Conservation (phyloP, 495 filamentous ascomycete species). For the Tuber magnatum region DNA sequence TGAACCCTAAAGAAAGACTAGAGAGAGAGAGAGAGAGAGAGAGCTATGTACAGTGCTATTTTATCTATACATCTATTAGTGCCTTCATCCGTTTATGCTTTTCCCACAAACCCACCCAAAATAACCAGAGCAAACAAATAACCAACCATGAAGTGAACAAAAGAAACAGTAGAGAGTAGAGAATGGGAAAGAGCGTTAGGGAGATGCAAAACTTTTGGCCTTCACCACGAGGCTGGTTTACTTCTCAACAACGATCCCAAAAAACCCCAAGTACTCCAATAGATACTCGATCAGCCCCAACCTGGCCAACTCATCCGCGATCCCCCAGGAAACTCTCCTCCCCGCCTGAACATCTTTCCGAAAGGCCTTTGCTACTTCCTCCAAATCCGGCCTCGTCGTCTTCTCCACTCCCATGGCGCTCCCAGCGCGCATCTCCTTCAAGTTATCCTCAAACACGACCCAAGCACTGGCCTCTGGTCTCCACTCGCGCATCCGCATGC, state of each 20-base stretch:
- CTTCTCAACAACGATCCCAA: conserved; percentile 10
- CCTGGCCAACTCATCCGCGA: conserved; percentile 23
- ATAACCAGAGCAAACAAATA: background rate
- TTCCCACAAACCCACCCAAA: background rate
- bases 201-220: background rate
- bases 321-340: conserved; percentile 14
- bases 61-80: background rate
- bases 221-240: background rate
- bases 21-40: background rate
- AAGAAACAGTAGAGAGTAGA: background rate
- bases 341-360: background rate
- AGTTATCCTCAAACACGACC: conserved; percentile 6
- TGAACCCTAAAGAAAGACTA: background rate
- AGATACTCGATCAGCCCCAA: conserved; percentile 22
- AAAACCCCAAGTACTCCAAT: conserved; percentile 16
- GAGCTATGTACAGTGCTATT: background rate
- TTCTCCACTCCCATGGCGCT: background rate
- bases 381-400: conserved; percentile 11
- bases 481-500: conserved; percentile 4
- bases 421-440: background rate
- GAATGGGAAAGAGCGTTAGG: background rate
- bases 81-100: background rate
- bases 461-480: conserved; percentile 7
- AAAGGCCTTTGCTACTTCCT: conserved; percentile 10
- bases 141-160: background rate